Conservation (phyloP, 1,284 basidiomycete genomes). For the Phenoliferia sp. region DNA sequence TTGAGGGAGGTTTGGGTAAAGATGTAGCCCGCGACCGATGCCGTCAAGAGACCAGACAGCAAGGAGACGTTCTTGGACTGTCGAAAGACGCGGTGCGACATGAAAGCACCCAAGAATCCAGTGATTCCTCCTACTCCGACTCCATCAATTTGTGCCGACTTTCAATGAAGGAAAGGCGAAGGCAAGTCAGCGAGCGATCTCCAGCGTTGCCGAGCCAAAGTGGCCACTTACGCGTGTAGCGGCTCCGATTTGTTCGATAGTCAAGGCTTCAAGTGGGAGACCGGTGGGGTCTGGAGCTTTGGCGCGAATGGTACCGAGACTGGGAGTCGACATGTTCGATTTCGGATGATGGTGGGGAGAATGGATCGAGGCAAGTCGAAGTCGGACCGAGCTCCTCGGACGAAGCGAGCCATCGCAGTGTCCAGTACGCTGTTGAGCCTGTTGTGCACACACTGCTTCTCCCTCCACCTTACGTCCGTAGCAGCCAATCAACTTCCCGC, state of each 20-base stretch:
- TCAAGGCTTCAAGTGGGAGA: background rate
- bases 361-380: no score
- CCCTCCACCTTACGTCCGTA: no score
- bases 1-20: background rate
- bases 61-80: conserved; percentile 18
- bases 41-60: conserved; percentile 3
- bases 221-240: conserved; percentile 7
- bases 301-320: no score
- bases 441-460: no score
- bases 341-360: no score
- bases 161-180: background rate
- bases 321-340: no score
- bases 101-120: conserved; percentile 22
- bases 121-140: conserved; percentile 16
- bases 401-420: no score
- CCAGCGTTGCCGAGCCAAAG: background rate
- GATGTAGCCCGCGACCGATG: background rate
- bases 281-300: background rate
- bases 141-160: conserved; percentile 24
- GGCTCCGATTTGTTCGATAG: conserved; percentile 15
- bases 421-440: no score
- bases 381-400: no score
- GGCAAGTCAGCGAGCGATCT: background rate
- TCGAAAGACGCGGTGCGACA: conserved; percentile 8
- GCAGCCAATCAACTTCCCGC: no score